Evolutionary conservation across 371 early-diverging fungal genomes (phyloP).

Genomic region (Homolaphlyctis polyrhiza): DNA sequence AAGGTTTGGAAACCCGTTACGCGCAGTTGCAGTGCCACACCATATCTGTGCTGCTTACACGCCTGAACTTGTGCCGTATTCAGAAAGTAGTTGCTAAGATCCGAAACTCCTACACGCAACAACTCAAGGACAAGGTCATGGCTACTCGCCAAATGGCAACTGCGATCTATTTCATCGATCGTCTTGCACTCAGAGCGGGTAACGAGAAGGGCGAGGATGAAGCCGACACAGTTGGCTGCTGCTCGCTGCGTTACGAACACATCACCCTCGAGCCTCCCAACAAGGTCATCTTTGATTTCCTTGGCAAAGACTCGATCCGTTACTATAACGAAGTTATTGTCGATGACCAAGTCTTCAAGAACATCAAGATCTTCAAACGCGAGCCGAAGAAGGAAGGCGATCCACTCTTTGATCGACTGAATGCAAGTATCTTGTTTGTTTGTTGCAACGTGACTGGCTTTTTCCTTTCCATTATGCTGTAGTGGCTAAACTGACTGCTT

Average conservation of each 20-base stretch:
- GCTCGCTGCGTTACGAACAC: constrained; percentile 92
- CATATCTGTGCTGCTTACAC: background rate
- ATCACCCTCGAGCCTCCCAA: constrained; percentile 62
- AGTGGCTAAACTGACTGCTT: background rate
- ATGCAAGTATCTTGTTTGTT: constrained; percentile 56
- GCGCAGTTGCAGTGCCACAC: background rate
- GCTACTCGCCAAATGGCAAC: constrained; percentile 89
- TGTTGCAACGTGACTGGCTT: background rate
- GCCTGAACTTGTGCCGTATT: background rate
- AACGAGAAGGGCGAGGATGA: constrained; percentile 97
- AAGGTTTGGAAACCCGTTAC: constrained; percentile 64
- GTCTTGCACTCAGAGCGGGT: constrained; percentile 93
- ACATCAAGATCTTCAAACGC: constrained; percentile 81
- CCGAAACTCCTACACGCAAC: constrained; percentile 68
- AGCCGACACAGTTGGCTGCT: constrained; percentile 98
- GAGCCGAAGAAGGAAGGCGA: constrained; percentile 67
- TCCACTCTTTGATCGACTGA: constrained; percentile 84
- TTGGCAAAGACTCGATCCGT: constrained; percentile 97
- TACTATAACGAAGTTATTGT: constrained; percentile 85
- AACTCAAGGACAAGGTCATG: constrained; percentile 71
- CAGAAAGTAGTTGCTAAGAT: constrained; percentile 68
- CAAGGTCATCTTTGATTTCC: constrained; percentile 86
- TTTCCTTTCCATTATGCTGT: background rate
- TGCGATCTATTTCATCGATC: constrained; percentile 93
- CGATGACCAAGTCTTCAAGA: constrained; percentile 84